These are phyloP conservation scores for Arthroderma sp. DNA, from an alignment of 2,329 filamentous ascomycete species.

Conservation along the genomic window DNA sequence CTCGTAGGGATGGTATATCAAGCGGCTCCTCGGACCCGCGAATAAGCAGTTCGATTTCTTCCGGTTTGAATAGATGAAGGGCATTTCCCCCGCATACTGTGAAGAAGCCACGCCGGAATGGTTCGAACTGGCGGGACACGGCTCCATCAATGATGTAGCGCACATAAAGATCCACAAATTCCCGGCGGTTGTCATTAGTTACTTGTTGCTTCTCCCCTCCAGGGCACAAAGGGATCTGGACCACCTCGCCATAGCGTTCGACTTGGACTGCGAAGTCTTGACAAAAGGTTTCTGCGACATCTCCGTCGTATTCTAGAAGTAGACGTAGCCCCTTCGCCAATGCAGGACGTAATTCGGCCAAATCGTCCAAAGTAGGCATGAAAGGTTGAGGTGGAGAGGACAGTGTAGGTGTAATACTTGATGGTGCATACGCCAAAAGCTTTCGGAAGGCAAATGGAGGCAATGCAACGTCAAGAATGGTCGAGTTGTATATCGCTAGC, in stretches of 20 bases:
- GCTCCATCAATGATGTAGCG: conserved; percentile 66
- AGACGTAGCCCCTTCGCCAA: conserved; percentile 64
- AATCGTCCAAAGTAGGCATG: conserved; percentile 65
- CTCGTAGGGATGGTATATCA: conserved; percentile 62
- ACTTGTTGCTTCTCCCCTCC: conserved; percentile 64
- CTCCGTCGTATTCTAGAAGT: conserved; percentile 69
- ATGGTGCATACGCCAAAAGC: conserved; percentile 64
- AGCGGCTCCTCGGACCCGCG: conserved; percentile 73
- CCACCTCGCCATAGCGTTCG: conserved; percentile 60
- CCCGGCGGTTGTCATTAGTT: conserved; percentile 69
- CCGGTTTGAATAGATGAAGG: conserved; percentile 71
- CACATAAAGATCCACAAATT: conserved; percentile 79
- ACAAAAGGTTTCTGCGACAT: conserved; percentile 68
- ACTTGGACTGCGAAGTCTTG: conserved; percentile 68
- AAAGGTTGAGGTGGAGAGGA: conserved; percentile 48
- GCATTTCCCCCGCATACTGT: conserved; percentile 84
- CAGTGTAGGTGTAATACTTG: conserved; percentile 42
- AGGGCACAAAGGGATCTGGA: conserved; percentile 57
- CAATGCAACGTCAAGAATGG: conserved; percentile 76
- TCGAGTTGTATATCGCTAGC: conserved; percentile 88
- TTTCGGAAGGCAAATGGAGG: conserved; percentile 86
- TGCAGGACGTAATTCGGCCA: conserved; percentile 67
- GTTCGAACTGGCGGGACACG: conserved; percentile 73
- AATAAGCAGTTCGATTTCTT: conserved; percentile 82
- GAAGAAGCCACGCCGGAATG: conserved; percentile 88